Base-by-base conservation (phyloP, 2,329 filamentous ascomycete genomes). In the Calonectria pteridis region DNA sequence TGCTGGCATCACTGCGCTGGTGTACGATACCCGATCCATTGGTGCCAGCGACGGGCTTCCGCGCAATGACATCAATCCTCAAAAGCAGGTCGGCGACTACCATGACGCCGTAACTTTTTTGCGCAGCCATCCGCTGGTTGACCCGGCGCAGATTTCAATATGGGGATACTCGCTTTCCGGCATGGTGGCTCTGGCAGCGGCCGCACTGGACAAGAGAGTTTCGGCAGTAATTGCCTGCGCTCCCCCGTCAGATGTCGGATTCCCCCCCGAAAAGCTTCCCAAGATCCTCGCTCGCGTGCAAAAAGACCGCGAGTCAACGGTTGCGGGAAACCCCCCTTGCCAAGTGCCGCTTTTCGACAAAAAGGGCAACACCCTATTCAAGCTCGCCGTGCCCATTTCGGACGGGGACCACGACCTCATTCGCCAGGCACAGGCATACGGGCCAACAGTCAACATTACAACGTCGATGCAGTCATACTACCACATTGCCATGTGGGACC, bases 41-140 rank as follows among this genome's bases (percentile, higher is more conserved):
- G 85, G 85, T 0, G 40, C 66, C 7, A 86, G 85, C 49, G 85
- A 85, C 28, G 85, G 86, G 7, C 7, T 74, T 9, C 85, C 85
- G 1, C 81, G 85, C 16, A 84, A 84, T 59, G 79, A 86, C 7
- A 82, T 85, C 53, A 76, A 86, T 59, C 85, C 85, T 0, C 28
- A 69, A 26, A 76, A 81, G 53, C 76, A 84, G 50, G 77, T 82
- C 7, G 77, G 79, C 31, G 84, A 86, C 73, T 79, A 62, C 35
- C 55, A 62, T 13, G 55, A 62, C 31, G 82, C 82, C 78, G 85
- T 90, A 72, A 73, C 74, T 5, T 86, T 83, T 29, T 84, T 90
- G 70, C 87, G 87, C 80, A 80, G 86, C 9, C 73, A 85, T 16
- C 84, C 84, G 2, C 83, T 86, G 62, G 82, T 87, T 2, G 80